Evolutionary conservation across 768 basidiomycete species (phyloP), one percentile per base, ranked within the genome.

Genomic region (Termitomyces sp.): DNA sequence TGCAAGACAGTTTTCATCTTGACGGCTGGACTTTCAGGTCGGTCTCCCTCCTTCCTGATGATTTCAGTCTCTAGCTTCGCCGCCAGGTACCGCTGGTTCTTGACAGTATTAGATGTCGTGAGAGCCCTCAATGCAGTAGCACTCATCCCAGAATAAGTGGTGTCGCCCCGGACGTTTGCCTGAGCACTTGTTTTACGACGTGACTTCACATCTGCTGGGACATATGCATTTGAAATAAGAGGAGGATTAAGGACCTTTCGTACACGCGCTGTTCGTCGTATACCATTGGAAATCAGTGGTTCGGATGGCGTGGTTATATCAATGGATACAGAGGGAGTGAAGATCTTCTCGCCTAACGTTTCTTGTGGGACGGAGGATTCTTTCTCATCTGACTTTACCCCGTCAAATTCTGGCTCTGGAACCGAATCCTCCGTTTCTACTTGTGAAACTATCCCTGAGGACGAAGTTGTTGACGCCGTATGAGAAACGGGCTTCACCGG

Each of bases 11-110:
- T 89, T 63, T 80, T 79, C 45, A 87, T 78, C 68, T 88, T 89
- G 50, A 88, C 82, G n/a, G 75, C 78, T 6, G 91, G 91, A 64
- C 90, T 93, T 59, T 86, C 88, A 10, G 91, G 91, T 53, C 91
- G 75, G 35, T 71, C 67, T 28, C 91, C 90, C 42, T 84, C 79
- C 68, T 79, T 88, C 47, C 83, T 77, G 30, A 93, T 72, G 19
- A 92, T 78, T 67, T 89, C 82, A 35, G 80, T 89, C 67, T 88
- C 83, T 39, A 93, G 68, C 59, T 77, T 79, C 2, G 78, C 81
- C 5, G 80, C 74, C 23, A 81, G 61, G 48, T 85, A 88, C 48
- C 77, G 73, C 71, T 93, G 89, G 63, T 93, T 93, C 66, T 72
- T 81, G 48, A 74, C 69, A 1, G 90, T 93, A 67, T 93, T 92